Conservation (phyloP, 208 protist genomes). For the Acanthamoeba rhysodes region DNA sequence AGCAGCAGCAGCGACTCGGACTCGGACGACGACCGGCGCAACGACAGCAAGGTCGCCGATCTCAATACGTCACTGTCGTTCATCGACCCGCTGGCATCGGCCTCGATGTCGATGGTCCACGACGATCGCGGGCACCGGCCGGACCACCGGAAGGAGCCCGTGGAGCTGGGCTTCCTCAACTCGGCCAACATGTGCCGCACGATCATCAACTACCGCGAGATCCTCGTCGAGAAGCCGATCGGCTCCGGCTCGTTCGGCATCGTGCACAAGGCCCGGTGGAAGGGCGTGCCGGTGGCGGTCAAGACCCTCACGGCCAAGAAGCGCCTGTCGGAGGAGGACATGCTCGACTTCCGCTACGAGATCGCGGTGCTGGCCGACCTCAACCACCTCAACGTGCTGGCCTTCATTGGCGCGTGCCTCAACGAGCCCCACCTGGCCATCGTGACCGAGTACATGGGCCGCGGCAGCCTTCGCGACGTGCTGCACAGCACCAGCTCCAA, state of each 20-base stretch:
- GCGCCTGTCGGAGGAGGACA: conserved; percentile 40
- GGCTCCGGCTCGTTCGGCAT: conserved; percentile 27
- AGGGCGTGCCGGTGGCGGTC: conserved; percentile 48
- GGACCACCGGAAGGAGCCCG: conserved; percentile 26
- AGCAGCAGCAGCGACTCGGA: conserved; percentile 14
- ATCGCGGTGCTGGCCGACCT: conserved; percentile 51
- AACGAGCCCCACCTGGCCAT: conserved; percentile 74
- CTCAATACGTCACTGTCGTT: conserved; percentile 3
- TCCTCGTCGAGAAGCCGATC: conserved; percentile 42
- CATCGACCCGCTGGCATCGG: conserved; percentile 24
- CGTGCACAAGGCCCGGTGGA: conserved; percentile 61
- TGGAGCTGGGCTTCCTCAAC: conserved; percentile 57
- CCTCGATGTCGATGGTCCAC: background rate
- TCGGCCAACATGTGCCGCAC: conserved; percentile 46
- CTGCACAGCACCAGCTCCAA: conserved; percentile 74
- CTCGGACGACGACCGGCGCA: background rate
- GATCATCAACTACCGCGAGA: conserved; percentile 59
- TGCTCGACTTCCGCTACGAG: conserved; percentile 57
- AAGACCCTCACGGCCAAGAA: conserved; percentile 51
- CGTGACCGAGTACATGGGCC: conserved; percentile 86
- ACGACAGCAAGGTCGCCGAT: background rate
- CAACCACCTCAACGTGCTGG: conserved; percentile 42
- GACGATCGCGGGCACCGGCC: background rate
- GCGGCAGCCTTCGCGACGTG: conserved; percentile 81
- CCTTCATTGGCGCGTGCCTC: conserved; percentile 54